phyloP scores from a whole-genome alignment of 345 rosid species.

The Bretschneidera sinensis region DNA sequence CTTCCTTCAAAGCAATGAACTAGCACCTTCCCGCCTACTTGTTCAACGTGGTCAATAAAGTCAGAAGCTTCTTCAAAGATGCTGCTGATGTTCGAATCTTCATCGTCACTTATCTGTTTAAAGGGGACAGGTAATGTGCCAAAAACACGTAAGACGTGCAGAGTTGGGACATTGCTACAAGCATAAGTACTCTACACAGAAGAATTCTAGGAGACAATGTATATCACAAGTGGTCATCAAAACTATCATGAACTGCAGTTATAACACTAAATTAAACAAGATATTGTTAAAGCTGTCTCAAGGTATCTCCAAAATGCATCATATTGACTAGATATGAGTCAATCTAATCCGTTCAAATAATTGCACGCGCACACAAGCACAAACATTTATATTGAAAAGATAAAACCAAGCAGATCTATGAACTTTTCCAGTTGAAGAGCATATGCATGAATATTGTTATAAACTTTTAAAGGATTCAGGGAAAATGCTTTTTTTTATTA shows the following conservation, averaged over 20 bases:
- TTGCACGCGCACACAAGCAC: background rate
- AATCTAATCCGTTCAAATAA: too few species aligned
- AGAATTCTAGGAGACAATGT: background rate
- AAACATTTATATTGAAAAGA: background rate
- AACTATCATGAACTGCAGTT: background rate
- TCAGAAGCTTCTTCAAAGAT: slow-evolving; percentile 81
- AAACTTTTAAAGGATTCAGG: too few species aligned
- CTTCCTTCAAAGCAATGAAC: slow-evolving; percentile 99
- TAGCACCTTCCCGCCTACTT: slow-evolving; percentile 63
- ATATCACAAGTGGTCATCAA: background rate
- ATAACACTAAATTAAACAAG: background rate
- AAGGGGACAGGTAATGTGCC: slow-evolving; percentile 1
- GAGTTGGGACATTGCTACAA: background rate
- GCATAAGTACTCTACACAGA: background rate
- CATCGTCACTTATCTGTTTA: slow-evolving; percentile 71
- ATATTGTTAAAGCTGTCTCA: background rate
- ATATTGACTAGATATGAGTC: too few species aligned
- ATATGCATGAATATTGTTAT: too few species aligned
- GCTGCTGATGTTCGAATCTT: slow-evolving; percentile 72
- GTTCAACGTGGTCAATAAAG: slow-evolving; percentile 77
- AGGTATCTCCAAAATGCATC: background rate
- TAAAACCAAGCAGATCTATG: background rate
- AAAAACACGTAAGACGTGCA: slow-evolving; percentile 1
- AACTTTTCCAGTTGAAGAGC: too few species aligned
- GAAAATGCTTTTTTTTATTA: too few species aligned